Evolutionary conservation across 2,329 filamentous ascomycete species (phyloP).

Genomic region (Microdochium bolleyi): DNA sequence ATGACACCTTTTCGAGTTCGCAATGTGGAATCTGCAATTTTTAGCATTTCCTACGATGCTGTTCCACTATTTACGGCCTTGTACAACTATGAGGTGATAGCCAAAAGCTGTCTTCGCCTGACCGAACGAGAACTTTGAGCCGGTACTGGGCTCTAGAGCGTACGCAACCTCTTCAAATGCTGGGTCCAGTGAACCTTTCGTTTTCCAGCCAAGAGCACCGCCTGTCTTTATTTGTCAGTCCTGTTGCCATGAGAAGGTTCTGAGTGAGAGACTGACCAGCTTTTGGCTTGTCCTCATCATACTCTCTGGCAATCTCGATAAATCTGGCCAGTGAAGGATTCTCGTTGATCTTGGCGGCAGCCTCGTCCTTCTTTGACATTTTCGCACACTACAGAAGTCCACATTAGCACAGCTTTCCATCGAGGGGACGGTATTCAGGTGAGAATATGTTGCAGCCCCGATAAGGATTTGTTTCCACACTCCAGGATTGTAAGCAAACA

Average conservation of each 20-base stretch:
- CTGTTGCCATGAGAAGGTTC: neutral
- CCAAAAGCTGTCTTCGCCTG: conserved; percentile 70
- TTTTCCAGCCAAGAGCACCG: conserved; percentile 66
- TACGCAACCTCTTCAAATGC: conserved; percentile 69
- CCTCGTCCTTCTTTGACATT: conserved; percentile 70
- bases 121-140: conserved; percentile 50
- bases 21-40: neutral
- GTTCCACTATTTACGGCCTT: conserved; percentile 39
- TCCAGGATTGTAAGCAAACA: neutral
- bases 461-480: neutral
- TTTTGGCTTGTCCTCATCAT: conserved; percentile 70
- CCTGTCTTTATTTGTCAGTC: conserved; percentile 31
- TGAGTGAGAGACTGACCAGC: conserved; percentile 35
- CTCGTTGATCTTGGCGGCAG: conserved; percentile 53
- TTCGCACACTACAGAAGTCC: conserved; percentile 66
- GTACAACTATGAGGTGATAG: conserved; percentile 76
- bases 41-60: conserved; percentile 6
- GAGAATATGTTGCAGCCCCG: neutral
- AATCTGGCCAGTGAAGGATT: conserved; percentile 36
- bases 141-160: conserved; percentile 56
- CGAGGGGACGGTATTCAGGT: too few relatives aligned
- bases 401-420: too few relatives aligned
- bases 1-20: neutral
- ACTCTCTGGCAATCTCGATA: conserved; percentile 64
- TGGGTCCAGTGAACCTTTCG: conserved; percentile 56